Conservation (phyloP, 306 rosid genomes). For the Dryas drummondii region DNA sequence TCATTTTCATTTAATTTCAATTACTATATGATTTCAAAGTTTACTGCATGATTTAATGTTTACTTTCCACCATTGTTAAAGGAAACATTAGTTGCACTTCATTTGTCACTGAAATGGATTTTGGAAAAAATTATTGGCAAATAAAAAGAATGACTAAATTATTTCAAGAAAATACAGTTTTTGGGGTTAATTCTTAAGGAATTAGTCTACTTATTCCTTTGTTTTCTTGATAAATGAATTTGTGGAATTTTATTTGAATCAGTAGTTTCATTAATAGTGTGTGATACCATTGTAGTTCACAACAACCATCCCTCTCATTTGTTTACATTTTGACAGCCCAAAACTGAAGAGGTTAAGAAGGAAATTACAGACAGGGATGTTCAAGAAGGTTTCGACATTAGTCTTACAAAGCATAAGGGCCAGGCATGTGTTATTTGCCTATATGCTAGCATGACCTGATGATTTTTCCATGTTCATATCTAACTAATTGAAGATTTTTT, state of each 20-base stretch:
- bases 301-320: slow-evolving; percentile 14
- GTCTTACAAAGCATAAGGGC: slow-evolving; percentile 87
- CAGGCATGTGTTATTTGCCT: slow-evolving; percentile 48
- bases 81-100: neutral
- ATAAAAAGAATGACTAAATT: neutral
- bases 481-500: neutral
- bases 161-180: neutral
- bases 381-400: slow-evolving; percentile 76
- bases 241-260: neutral
- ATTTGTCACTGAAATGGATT: neutral
- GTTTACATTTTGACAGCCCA: slow-evolving; percentile 62
- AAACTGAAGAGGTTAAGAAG: slow-evolving; percentile 84
- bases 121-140: neutral
- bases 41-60: neutral
- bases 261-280: neutral
- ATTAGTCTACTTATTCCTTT: neutral
- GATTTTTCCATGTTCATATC: neutral
- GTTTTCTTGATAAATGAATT: neutral
- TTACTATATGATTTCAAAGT: neutral
- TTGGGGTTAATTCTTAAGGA: neutral
- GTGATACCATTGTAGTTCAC: neutral
- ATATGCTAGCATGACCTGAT: neutral
- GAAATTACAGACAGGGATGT: slow-evolving; percentile 81
- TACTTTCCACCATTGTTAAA: neutral
- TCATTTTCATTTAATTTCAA: neutral